Evolutionary conservation across 2,329 filamentous ascomycete species (phyloP), one percentile per base, ranked within the genome.

Genomic region (Stachybotrys echinatus): DNA sequence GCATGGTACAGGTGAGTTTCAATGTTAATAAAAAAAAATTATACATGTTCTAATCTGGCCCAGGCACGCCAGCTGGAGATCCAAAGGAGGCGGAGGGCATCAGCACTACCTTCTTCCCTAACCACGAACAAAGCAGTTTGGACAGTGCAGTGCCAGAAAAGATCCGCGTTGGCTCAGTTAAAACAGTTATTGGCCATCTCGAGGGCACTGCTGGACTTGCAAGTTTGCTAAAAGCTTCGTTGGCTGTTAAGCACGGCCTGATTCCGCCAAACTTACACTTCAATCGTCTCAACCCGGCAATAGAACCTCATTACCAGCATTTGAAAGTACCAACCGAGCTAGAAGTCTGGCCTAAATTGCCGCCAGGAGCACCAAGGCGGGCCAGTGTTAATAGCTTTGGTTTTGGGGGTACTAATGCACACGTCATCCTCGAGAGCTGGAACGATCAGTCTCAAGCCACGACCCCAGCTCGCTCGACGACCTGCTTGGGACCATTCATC

Each of bases 51-150:
- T 34, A 34, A 34, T 14, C 2, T 18, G 10, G 5, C 10, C 10
- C 54, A 22, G 54, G 54, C 20, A 57, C 56, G 12, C 52, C 47
- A 20, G 58, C 58, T 18, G 78, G 78, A 10, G 77, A 81, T 49
- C 75, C 76, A 1, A 71, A 73, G 17, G 78, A 81, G 53, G 72
- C 74, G 2, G 65, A 64, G 12, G 75, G 73, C 3, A 71, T 79
- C 40, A 61, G 66, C 34, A 66, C 68, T 17, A 67, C 73, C 0
- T 67, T 76, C 22, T 64, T 66, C 20, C 10, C 42, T 12, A 40
- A 20, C 38, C 42, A 12, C 22, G 19, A 3, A 10, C 18, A 20
- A 18, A 51, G 39, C 4, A 42, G 48, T 8, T 42, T 44, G 7
- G 14, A 34, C 14, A 14, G 14, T 14, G 47, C 44, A 42, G 49